Evolutionary conservation across 2,329 filamentous ascomycete species (phyloP).

Genomic region (Penicillium sp.): DNA sequence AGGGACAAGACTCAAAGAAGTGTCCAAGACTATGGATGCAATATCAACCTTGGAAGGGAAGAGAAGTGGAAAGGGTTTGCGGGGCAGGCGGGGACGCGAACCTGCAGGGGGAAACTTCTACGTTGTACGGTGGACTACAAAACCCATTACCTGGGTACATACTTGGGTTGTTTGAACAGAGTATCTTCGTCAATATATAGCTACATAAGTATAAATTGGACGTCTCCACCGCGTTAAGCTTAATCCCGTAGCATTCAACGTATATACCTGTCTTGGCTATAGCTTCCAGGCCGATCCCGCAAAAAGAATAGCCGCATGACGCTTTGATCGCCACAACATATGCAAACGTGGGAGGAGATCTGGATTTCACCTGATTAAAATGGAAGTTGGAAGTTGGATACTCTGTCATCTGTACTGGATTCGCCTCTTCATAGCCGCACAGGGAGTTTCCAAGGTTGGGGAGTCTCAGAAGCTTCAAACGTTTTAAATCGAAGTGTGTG

Average conservation of each 20-base stretch:
- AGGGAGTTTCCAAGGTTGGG: no score
- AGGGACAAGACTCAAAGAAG: not conserved
- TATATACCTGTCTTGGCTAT: not conserved
- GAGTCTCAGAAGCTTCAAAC: no score
- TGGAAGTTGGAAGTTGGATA: no score
- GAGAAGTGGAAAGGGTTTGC: conserved; percentile 11
- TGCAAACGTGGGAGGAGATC: not conserved
- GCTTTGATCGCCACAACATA: conserved; percentile 4
- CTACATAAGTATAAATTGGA: no score
- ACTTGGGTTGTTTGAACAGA: not conserved
- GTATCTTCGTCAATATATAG: no score
- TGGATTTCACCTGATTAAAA: no score
- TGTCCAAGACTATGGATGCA: not conserved
- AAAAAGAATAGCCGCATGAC: conserved; percentile 1
- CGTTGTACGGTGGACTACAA: not conserved
- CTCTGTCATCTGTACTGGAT: no score
- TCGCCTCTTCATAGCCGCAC: no score
- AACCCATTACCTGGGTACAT: not conserved
- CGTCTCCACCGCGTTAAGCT: conserved; percentile 4
- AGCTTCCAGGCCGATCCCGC: not conserved
- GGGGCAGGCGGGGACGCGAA: conserved; percentile 23
- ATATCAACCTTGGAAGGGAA: not conserved
- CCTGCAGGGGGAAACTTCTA: conserved; percentile 6
- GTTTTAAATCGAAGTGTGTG: no score
- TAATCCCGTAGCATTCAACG: not conserved